A percentile compares a stretch with the other conserved stretches of the same genome.
Conservation (phyloP, 108 stramenopile species). For the Cylindrotheca closterium region DNA sequence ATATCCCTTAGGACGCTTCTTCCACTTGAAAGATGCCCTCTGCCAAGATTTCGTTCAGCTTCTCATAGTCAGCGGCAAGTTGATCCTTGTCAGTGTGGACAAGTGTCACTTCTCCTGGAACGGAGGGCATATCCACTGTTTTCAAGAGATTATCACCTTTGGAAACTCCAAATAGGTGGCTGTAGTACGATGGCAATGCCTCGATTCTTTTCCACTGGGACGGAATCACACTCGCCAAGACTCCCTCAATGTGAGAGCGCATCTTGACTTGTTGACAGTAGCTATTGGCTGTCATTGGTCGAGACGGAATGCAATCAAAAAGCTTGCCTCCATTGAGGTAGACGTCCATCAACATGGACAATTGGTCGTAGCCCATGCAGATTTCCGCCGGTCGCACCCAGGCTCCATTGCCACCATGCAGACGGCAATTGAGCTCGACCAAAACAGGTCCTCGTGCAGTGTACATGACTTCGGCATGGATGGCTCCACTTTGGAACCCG, state of each 20-base stretch:
- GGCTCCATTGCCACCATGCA: conserved; percentile 13
- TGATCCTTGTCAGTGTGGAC: conserved; percentile 5
- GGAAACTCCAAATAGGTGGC: neutral
- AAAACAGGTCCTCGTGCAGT: no score
- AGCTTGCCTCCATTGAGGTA: conserved; percentile 11
- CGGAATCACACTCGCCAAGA: no score
- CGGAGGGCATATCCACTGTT: conserved; percentile 17
- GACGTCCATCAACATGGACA: conserved; percentile 5
- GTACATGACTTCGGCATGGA: no score
- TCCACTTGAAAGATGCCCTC: conserved; percentile 14
- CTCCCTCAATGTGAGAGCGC: no score
- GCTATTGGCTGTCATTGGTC: neutral
- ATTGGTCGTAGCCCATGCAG: conserved; percentile 12
- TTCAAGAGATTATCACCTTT: no score
- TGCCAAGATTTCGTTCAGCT: neutral
- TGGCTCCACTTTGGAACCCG: no score
- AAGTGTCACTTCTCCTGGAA: conserved; percentile 10
- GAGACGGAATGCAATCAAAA: neutral
- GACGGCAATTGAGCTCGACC: no score
- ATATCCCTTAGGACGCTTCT: no score
- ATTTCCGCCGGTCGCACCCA: conserved; percentile 3
- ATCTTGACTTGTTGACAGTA: no score
- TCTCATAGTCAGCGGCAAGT: no score
- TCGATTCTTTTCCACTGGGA: conserved; percentile 7
- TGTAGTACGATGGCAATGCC: conserved; percentile 5